Conservation (phyloP, 1,284 basidiomycete species). For the Earliella scabrosa region DNA sequence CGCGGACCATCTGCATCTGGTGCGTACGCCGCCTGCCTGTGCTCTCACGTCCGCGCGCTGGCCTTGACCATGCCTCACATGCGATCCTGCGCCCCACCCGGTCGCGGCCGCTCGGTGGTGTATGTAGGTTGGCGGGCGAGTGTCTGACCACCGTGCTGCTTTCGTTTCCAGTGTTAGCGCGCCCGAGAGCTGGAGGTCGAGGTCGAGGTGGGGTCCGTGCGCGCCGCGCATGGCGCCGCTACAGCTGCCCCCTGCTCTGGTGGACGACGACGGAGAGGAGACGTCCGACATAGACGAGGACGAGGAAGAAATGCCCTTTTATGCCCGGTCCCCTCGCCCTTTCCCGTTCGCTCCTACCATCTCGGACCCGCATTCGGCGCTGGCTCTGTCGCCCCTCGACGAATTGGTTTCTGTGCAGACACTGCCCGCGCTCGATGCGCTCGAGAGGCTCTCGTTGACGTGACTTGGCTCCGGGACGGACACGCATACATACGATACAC, state of each 20-base stretch:
- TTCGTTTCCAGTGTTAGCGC: background rate
- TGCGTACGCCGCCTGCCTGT: conserved; percentile 11
- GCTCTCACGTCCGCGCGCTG: conserved; percentile 1
- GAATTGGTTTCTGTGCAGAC: conserved; percentile 8
- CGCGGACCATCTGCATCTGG: no score
- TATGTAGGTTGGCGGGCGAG: background rate
- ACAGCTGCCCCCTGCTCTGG: conserved; percentile 1
- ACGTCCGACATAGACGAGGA: background rate
- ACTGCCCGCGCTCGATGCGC: conserved; percentile 11
- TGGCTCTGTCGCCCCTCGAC: conserved; percentile 6
- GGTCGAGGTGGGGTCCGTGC: background rate
- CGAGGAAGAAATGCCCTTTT: background rate
- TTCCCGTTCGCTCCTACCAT: no score
- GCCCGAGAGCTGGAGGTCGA: no score
- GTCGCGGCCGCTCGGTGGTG: background rate
- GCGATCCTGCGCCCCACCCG: no score
- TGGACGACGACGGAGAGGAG: background rate
- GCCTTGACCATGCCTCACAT: no score
- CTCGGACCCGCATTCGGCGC: no score
- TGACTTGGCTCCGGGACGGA: background rate
- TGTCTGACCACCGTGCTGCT: background rate
- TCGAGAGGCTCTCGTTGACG: conserved; percentile 10
- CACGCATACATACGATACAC: no score
- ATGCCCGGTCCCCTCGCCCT: no score
- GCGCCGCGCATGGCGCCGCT: conserved; percentile 8